Conservation (phyloP, 1,284 basidiomycete species). For the Microbotryum scabiosae region DNA sequence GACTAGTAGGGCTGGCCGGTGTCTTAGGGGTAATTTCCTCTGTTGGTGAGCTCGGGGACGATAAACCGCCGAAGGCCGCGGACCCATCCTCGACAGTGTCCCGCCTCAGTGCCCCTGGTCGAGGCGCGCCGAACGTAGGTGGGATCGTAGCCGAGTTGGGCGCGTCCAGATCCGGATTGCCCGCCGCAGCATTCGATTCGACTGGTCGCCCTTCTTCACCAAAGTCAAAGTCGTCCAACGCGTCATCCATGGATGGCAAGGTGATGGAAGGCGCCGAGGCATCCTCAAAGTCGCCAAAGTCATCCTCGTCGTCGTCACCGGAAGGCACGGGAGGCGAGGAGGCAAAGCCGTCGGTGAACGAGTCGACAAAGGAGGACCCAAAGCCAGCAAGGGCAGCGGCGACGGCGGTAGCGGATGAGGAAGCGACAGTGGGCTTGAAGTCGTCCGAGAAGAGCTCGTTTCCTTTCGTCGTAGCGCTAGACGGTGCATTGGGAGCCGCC, state of each 20-base stretch:
- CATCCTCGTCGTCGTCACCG: slow-evolving; percentile 24
- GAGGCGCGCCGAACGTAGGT: slow-evolving; percentile 2
- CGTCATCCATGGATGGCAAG: slow-evolving; percentile 21
- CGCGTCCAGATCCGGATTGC: no score
- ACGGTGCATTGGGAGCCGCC: neutral
- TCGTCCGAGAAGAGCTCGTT: slow-evolving; percentile 47
- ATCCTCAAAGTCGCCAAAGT: slow-evolving; percentile 33
- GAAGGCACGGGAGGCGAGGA: neutral
- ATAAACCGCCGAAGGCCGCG: slow-evolving; percentile 15
- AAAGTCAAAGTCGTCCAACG: slow-evolving; percentile 23
- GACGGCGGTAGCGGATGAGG: slow-evolving; percentile 55
- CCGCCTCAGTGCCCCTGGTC: neutral
- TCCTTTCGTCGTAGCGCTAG: neutral
- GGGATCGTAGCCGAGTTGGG: neutral
- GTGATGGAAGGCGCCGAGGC: slow-evolving; percentile 16
- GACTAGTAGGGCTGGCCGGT: neutral
- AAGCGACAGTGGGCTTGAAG: slow-evolving; percentile 54
- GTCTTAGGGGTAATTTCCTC: neutral
- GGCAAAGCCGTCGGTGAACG: slow-evolving; percentile 20
- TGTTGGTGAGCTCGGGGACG: neutral
- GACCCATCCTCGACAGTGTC: slow-evolving; percentile 23
- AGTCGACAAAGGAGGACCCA: slow-evolving; percentile 4
- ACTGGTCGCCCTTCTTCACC: slow-evolving; percentile 8
- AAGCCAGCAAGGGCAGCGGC: slow-evolving; percentile 62
- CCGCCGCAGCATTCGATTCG: neutral